Evolutionary conservation across 2,329 filamentous ascomycete species (phyloP), one percentile per base, ranked within the genome.

Genomic region (Acrocalymma vagum): DNA sequence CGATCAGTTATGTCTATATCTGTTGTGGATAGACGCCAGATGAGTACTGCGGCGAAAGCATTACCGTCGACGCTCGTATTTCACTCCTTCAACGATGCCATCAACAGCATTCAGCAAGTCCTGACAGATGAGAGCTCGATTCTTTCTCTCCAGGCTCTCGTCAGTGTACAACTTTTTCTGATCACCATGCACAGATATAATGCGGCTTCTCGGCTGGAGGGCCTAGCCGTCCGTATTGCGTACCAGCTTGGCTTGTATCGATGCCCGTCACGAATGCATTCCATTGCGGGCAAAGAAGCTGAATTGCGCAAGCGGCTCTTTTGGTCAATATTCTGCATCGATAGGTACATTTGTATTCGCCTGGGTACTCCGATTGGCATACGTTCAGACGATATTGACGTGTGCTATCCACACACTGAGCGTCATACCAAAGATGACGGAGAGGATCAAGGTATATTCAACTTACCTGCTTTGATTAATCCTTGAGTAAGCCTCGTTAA

Each of bases 111-210:
- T 5, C 38, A 48, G 16, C 14, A 30, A 21, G 42, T 57, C 2
- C 21, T 60, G 13, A 58, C 48, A 2, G 55, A 53, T 30, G 57
- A 58, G 20, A 58, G 48, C 21, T 60, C 57, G 4, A 51, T 60
- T 9, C 21, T 53, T 4, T 58, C 57, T 5, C 42, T 60, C 8
- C 57, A 60, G 25, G 54, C 55, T 13, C 37, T 60, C 9, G 49
- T 57, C 17, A 58, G 57, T 35, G 53, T 60, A 3, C 55, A 58
- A 18, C 23, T 60, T 0, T 60, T 60, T 16, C 30, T 60, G 10
- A 47, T 60, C 5, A 48, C 48, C 11, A 60, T 58, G 57, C 51
- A 53, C 16, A 38, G 57, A 27, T 60, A 60, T 29, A 60, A 60
- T 28, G 55, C 55, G 27, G 57, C 57, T 17, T 58, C 57, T 6